phyloP scores from a whole-genome alignment of 2,329 filamentous ascomycete species.

The Alternaria triticimaculans region DNA sequence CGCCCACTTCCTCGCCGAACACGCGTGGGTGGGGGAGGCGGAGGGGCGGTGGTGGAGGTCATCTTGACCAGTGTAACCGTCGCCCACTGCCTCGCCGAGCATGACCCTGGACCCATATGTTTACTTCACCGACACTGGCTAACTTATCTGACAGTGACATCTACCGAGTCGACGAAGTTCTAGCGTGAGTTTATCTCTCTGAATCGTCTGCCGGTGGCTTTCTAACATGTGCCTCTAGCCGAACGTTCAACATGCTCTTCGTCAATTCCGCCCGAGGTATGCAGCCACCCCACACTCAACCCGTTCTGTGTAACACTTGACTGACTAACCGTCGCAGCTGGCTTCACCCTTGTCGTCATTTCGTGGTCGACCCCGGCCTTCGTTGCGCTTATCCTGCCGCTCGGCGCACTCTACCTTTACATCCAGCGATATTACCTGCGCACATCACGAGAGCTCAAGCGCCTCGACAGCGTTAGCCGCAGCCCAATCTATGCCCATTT shows the following conservation, averaged over 20 bases:
- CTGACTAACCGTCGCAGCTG: conserved; percentile 47
- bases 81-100: not conserved
- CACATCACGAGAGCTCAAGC: conserved; percentile 94
- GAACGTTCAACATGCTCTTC: conserved; percentile 92
- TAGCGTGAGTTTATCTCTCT: conserved; percentile 63
- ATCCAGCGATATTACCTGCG: conserved; percentile 97
- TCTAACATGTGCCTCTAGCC: conserved; percentile 51
- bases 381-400: conserved; percentile 77
- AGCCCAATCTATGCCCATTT: conserved; percentile 99
- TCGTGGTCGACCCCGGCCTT: conserved; percentile 82
- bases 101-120: not conserved
- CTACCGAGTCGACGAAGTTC: conserved; percentile 86
- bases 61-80: not conserved
- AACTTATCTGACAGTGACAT: conserved; percentile 64
- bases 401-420: conserved; percentile 82
- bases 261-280: conserved; percentile 57
- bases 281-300: conserved; percentile 22
- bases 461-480: conserved; percentile 91
- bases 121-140: conserved; percentile 16
- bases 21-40: not conserved
- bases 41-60: not conserved
- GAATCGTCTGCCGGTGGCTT: not conserved
- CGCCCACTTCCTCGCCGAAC: not conserved
- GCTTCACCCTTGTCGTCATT: conserved; percentile 88
- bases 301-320: conserved; percentile 22